phyloP scores from a whole-genome alignment of 2,329 filamentous ascomycete species.

The Colletotrichum graminicola region DNA sequence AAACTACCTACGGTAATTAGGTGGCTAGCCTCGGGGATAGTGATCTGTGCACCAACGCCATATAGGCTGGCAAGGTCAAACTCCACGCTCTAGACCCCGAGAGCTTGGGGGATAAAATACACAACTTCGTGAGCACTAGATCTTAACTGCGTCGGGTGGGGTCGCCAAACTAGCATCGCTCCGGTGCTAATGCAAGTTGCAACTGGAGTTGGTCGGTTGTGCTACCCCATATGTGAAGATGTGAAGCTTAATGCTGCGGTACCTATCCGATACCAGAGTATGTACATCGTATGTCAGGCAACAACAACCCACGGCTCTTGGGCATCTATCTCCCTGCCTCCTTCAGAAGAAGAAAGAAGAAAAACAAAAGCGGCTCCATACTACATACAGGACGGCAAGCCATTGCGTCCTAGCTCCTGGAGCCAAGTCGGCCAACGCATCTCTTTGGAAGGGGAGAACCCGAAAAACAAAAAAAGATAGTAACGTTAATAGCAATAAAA shows the following conservation, averaged over 20 bases:
- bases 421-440: constrained; percentile 15
- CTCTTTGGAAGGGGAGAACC: not conserved
- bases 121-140: not conserved
- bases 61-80: not conserved
- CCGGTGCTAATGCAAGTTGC: not conserved
- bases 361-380: not conserved
- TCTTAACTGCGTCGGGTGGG: not conserved
- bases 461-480: too few relatives aligned
- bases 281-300: too few relatives aligned
- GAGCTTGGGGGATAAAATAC: not conserved
- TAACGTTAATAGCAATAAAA: not conserved
- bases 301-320: not conserved
- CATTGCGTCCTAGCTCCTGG: not conserved
- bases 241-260: not conserved
- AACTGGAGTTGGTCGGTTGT: not conserved
- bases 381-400: not conserved
- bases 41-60: constrained; percentile 24
- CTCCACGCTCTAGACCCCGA: constrained; percentile 12
- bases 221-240: not conserved
- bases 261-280: not conserved
- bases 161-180: not conserved
- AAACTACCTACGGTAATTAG: not conserved
- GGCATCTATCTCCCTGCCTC: not conserved
- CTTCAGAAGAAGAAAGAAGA: not conserved
- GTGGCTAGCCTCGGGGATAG: not conserved